A percentile compares a stretch with the other conserved stretches of the same genome.
Evolutionary conservation across 225 moss, liverwort and hornwort genomes (phyloP).

Genomic region (Rhytidiadelphus loreus): DNA sequence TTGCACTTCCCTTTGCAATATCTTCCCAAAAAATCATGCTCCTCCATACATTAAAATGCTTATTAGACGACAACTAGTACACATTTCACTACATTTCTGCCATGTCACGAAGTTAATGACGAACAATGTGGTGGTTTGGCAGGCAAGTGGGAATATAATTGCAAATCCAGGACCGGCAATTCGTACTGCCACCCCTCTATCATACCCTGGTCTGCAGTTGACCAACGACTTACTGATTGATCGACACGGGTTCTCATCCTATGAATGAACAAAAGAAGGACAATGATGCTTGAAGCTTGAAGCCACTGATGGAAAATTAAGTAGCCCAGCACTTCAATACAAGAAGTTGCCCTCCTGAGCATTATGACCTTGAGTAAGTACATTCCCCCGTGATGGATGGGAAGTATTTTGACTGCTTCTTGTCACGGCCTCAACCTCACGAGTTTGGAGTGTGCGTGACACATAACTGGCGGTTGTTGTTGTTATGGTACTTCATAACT

Average conservation of each 20-base stretch:
- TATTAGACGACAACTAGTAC: background rate
- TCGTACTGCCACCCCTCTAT: too few species aligned
- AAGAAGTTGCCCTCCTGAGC: background rate
- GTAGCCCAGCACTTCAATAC: background rate
- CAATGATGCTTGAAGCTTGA: background rate
- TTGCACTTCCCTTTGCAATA: background rate
- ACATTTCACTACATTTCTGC: background rate
- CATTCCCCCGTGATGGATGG: background rate
- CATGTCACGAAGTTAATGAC: background rate
- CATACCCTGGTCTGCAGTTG: background rate
- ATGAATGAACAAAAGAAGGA: background rate
- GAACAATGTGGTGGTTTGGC: background rate
- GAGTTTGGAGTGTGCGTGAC: background rate
- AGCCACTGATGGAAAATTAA: background rate
- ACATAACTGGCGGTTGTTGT: background rate
- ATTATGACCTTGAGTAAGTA: background rate
- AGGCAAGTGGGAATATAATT: background rate
- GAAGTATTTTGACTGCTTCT: background rate
- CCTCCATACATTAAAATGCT: background rate
- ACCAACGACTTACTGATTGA: background rate
- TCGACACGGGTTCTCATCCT: background rate
- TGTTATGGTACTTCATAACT: background rate
- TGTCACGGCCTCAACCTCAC: background rate
- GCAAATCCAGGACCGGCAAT: background rate
- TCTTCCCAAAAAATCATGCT: background rate